Evolutionary conservation across 2,329 filamentous ascomycete genomes (phyloP).

Genomic region (Cercospora zeae-maydis): DNA sequence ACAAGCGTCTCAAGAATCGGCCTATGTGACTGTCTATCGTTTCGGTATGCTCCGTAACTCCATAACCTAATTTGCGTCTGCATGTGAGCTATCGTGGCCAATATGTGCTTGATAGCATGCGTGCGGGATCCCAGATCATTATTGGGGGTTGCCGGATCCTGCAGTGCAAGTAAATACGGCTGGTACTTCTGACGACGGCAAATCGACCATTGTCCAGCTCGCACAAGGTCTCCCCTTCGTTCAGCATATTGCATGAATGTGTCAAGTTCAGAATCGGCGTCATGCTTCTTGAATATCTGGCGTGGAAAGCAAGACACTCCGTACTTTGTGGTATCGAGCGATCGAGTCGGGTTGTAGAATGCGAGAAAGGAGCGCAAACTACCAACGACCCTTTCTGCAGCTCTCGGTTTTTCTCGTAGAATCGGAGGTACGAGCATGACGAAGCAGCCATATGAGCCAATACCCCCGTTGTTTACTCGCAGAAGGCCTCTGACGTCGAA

Average conservation of each 20-base stretch:
- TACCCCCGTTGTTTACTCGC: conserved; percentile 47
- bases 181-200: conserved; percentile 35
- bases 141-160: conserved; percentile 56
- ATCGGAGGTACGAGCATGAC: conserved; percentile 57
- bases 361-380: conserved; percentile 50
- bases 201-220: conserved; percentile 39
- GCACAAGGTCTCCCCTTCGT: conserved; percentile 22
- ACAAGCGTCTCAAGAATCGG: conserved; percentile 27
- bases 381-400: conserved; percentile 27
- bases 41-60: not conserved
- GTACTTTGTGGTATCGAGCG: not conserved
- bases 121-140: conserved; percentile 56
- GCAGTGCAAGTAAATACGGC: conserved; percentile 50
- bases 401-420: conserved; percentile 14
- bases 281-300: conserved; percentile 41
- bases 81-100: conserved; percentile 39
- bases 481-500: conserved; percentile 51
- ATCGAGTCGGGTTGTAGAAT: conserved; percentile 42
- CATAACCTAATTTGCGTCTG: not conserved
- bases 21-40: not conserved
- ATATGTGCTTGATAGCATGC: conserved; percentile 50
- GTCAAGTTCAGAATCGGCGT: conserved; percentile 1
- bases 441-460: conserved; percentile 54
- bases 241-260: conserved; percentile 15
- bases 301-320: conserved; percentile 40